These are phyloP conservation scores for Sclerotinia trifoliorum DNA, from an alignment of 2,329 filamentous ascomycete species.

Conservation along the genomic window DNA sequence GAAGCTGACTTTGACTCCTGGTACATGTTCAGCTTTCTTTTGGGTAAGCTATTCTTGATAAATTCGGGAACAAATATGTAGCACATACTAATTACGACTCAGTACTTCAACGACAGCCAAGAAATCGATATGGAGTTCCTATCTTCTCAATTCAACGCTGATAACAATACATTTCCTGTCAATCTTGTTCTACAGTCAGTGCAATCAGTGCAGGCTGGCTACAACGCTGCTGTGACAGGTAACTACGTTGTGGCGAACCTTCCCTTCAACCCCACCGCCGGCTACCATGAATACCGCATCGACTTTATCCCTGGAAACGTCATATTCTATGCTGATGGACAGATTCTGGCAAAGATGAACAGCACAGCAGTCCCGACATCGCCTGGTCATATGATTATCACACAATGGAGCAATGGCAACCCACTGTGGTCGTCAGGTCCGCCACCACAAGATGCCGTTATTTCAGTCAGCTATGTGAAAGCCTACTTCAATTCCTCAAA, in stretches of 20 bases:
- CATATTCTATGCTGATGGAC: constrained; percentile 67
- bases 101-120: constrained; percentile 77
- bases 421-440: constrained; percentile 69
- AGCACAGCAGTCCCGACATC: constrained; percentile 55
- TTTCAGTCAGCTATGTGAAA: constrained; percentile 69
- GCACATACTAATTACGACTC: constrained; percentile 13
- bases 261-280: constrained; percentile 62
- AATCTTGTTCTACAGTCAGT: constrained; percentile 75
- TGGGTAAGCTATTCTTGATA: constrained; percentile 54
- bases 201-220: constrained; percentile 56
- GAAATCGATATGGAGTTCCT: constrained; percentile 83
- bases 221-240: constrained; percentile 59
- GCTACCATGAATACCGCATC: constrained; percentile 76
- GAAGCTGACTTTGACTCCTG: constrained; percentile 50
- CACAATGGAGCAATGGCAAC: constrained; percentile 79
- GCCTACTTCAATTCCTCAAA: constrained; percentile 75
- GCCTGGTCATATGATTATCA: constrained; percentile 66
- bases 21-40: constrained; percentile 75
- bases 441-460: constrained; percentile 58
- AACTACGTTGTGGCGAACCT: constrained; percentile 59
- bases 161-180: constrained; percentile 55
- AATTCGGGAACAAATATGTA: background rate
- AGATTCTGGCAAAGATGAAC: constrained; percentile 56
- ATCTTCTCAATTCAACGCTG: constrained; percentile 58
- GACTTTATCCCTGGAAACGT: constrained; percentile 66